A percentile compares a stretch with the other conserved stretches of the same genome.
These are phyloP conservation scores for Scheffersomyces segobiensis DNA, from an alignment of 1,139 yeast species.

Conservation along the genomic window DNA sequence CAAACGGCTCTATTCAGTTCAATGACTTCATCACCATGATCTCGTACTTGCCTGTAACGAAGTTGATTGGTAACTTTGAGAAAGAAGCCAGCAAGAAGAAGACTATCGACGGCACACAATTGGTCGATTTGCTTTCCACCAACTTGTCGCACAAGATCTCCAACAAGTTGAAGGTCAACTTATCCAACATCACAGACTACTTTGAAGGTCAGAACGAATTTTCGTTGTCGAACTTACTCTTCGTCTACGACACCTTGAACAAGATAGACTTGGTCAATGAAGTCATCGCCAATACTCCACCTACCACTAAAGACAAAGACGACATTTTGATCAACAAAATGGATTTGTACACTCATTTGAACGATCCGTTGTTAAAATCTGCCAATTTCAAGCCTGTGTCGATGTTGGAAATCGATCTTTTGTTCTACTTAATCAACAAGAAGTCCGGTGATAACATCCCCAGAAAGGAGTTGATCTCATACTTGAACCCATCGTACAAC, in stretches of 20 bases:
- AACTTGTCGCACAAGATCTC: constrained; percentile 47
- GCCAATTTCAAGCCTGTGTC: constrained; percentile 53
- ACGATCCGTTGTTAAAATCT: constrained; percentile 52
- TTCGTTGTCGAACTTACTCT: constrained; percentile 45
- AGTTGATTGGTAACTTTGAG: constrained; percentile 48
- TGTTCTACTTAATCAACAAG: constrained; percentile 50
- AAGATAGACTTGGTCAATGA: constrained; percentile 57
- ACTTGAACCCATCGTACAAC: constrained; percentile 47
- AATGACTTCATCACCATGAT: constrained; percentile 44
- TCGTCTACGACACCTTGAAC: constrained; percentile 44
- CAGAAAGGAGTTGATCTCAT: constrained; percentile 52
- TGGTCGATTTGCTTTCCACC: constrained; percentile 34
- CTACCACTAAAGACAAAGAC: constrained; percentile 42
- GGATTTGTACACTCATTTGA: constrained; percentile 47
- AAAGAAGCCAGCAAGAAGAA: constrained; percentile 38
- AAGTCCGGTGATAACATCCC: constrained; percentile 45
- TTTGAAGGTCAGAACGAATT: constrained; percentile 35
- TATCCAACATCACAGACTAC: constrained; percentile 37
- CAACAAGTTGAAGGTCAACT: constrained; percentile 36
- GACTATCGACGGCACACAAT: constrained; percentile 32
- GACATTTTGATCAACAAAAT: constrained; percentile 45
- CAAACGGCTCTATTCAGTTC: constrained; percentile 38
- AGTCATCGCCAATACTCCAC: constrained; percentile 58
- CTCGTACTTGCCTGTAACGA: constrained; percentile 48
- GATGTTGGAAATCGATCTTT: constrained; percentile 44